Base-by-base conservation (phyloP, 768 basidiomycete genomes). In the Boletus rufocinnamomeus region DNA sequence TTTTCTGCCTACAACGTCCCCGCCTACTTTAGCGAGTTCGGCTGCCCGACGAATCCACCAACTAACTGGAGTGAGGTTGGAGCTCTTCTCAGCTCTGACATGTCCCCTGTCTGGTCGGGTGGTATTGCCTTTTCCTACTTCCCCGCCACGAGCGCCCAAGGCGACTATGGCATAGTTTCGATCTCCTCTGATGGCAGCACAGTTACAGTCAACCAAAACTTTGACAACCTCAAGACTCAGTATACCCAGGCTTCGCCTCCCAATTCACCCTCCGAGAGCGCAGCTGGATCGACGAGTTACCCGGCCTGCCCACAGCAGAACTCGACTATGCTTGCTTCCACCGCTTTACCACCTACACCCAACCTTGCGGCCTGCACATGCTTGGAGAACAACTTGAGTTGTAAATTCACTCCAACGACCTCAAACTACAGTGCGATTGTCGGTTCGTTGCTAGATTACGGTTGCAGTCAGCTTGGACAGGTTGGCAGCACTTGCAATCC, bases 81-180 rank as follows among this genome's bases (percentile, higher is more conserved):
- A 48, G 84, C 87, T 28, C 79, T 96, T 28, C 91, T 91, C 71
- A 82, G 88, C 59, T 69, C 81, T 13, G 73, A 88, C 8, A 91
- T 95, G 84, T 81, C 86, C 21, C 74, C 85, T 55, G 85, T 88
- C 50, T 96, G 89, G 86, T 93, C 91, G 34, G 95, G 95, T 60
- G 94, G 91, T 52, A 64, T 96, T 53, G 93, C 94, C 4, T 93
- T 93, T 73, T 88, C 87, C 50, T 96, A 95, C 74, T 95, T 96
- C 83, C 89, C 91, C 2, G 91, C 91, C 21, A 48, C 68, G n/a
- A 87, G 87, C 63, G 83, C 79, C 9, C 76, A 80, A 52, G 91
- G 91, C 50, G 76, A 88, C 65, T 97, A 91, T 62, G 95, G 95
- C 27, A 89, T 96, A 80, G 89, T 92, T 60, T 91, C 81, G 28